Conservation (phyloP, 106 monocot genomes). For the Phalaenopsis aphrodite region DNA sequence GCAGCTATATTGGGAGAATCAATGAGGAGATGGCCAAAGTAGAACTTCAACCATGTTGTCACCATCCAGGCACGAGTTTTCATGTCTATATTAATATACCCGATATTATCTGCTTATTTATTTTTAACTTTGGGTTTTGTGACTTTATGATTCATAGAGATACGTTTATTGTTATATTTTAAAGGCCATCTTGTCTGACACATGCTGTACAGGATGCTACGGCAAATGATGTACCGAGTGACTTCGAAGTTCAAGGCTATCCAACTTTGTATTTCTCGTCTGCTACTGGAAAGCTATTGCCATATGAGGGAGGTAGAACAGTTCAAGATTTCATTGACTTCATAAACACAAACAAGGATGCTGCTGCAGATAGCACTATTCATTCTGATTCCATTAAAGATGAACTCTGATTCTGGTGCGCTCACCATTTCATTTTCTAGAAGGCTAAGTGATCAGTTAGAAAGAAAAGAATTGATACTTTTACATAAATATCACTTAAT, state of each 20-base stretch:
- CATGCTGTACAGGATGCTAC: slow-evolving; percentile 61
- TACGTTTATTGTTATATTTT: background rate
- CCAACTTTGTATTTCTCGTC: slow-evolving; percentile 74
- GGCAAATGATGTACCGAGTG: slow-evolving; percentile 69
- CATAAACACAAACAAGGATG: slow-evolving; percentile 43
- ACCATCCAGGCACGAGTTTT: no score
- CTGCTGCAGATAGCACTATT: background rate
- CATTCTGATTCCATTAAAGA: slow-evolving; percentile 39
- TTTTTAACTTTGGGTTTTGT: background rate
- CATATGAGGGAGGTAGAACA: slow-evolving; percentile 51
- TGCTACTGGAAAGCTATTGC: slow-evolving; percentile 58
- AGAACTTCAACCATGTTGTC: no score
- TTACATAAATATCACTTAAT: no score
- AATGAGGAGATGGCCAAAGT: no score
- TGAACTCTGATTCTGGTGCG: slow-evolving; percentile 58
- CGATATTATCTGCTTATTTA: background rate
- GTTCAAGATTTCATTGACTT: slow-evolving; percentile 62
- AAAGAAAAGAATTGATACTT: no score
- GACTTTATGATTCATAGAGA: background rate
- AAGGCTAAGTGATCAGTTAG: no score
- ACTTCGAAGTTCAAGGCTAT: slow-evolving; percentile 66
- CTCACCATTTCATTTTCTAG: background rate
- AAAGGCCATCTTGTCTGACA: background rate
- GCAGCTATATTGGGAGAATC: no score
- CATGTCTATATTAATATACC: no score